Evolutionary conservation across 768 basidiomycete species (phyloP).

Genomic region (Daedaleopsis sinensis): DNA sequence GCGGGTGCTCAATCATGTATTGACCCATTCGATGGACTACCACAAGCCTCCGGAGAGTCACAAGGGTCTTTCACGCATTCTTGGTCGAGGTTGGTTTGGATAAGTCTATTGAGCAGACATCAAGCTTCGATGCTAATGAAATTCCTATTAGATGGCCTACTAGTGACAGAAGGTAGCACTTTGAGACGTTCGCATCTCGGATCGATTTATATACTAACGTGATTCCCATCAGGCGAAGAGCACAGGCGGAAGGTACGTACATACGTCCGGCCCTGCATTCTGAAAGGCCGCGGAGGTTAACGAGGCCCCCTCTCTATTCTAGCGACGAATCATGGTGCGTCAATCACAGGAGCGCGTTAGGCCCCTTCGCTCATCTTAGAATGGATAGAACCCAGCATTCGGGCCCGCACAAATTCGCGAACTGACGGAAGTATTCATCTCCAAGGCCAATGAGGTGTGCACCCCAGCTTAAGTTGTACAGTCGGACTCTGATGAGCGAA

Average conservation of each 20-base stretch:
- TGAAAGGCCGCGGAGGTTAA: conserved; percentile 14
- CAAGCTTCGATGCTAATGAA: neutral
- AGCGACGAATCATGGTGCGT: conserved; percentile 33
- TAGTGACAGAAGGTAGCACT: neutral
- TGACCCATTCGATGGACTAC: conserved; percentile 56
- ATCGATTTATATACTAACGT: neutral
- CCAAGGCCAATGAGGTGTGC: conserved; percentile 53
- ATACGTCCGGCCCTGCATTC: no score
- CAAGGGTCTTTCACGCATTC: conserved; percentile 39
- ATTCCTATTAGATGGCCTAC: neutral
- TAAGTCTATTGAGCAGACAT: neutral
- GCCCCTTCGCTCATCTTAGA: neutral
- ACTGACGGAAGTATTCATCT: conserved; percentile 56
- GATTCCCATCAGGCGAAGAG: conserved; percentile 25
- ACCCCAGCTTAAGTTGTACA: neutral
- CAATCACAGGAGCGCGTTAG: neutral
- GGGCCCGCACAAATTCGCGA: conserved; percentile 59
- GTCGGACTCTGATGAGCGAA: neutral
- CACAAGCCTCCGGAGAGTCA: conserved; percentile 52
- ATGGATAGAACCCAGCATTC: conserved; percentile 62
- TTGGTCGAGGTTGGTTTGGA: conserved; percentile 39
- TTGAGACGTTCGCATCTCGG: neutral
- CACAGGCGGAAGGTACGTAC: conserved; percentile 43
- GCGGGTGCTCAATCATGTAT: conserved; percentile 63
- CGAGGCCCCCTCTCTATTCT: neutral